phyloP scores from a whole-genome alignment of 257 asterid species.

The Datura wrightii region DNA sequence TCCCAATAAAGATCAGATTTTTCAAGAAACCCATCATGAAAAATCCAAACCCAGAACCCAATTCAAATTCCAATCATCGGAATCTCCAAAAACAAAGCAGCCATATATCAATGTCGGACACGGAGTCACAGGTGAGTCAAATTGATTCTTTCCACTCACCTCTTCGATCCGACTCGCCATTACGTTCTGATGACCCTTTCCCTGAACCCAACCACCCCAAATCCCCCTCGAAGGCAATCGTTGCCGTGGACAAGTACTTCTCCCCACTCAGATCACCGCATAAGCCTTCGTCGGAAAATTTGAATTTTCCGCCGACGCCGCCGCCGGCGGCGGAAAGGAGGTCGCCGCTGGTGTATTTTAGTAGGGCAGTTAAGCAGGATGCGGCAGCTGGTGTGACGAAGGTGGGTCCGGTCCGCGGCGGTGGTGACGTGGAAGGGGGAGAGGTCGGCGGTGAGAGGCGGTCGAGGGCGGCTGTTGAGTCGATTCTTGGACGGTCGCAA shows the following conservation, averaged over 20 bases:
- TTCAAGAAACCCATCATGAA: constrained; percentile 35
- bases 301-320: constrained; percentile 39
- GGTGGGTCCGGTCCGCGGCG: constrained; percentile 44
- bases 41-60: constrained; percentile 12
- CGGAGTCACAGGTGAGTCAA: constrained; percentile 79
- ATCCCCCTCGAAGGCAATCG: constrained; percentile 50
- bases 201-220: constrained; percentile 43
- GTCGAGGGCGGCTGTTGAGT: constrained; percentile 53
- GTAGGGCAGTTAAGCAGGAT: constrained; percentile 52
- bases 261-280: constrained; percentile 62
- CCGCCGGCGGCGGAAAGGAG: constrained; percentile 40
- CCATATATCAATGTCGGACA: constrained; percentile 82
- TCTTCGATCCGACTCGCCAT: constrained; percentile 71
- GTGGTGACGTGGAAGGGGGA: constrained; percentile 53
- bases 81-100: constrained; percentile 49
- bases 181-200: constrained; percentile 67
- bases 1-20: background rate
- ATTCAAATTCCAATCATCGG: constrained; percentile 28
- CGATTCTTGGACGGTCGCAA: constrained; percentile 50
- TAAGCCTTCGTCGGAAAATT: constrained; percentile 46
- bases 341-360: constrained; percentile 42
- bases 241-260: constrained; percentile 52
- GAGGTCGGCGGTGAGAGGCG: constrained; percentile 57
- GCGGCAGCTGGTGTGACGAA: constrained; percentile 47
- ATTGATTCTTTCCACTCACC: constrained; percentile 81